Evolutionary conservation across 345 rosid species (phyloP).

Genomic region (Toxicodendron radicans): DNA sequence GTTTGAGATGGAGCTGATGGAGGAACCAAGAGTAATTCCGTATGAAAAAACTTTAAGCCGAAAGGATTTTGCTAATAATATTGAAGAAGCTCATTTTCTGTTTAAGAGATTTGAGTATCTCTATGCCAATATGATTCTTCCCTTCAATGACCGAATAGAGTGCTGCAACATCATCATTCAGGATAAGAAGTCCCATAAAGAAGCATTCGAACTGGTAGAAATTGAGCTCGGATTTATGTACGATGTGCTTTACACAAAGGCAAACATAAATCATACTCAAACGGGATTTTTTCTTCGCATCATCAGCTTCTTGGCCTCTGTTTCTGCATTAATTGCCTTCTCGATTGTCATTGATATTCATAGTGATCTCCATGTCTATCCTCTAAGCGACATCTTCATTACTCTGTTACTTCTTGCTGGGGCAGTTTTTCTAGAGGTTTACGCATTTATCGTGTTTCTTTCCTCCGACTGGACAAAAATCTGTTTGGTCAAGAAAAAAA

Average conservation of each 20-base stretch:
- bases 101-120: conserved; percentile 30
- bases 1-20: too few relatives aligned
- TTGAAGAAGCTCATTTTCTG: conserved; percentile 26
- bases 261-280: conserved; percentile 7
- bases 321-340: neutral
- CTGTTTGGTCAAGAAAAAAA: neutral
- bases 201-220: conserved; percentile 36
- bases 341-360: neutral
- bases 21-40: too few relatives aligned
- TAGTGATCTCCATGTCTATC: neutral
- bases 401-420: neutral
- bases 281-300: conserved; percentile 23
- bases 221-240: conserved; percentile 39
- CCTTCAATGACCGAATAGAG: conserved; percentile 22
- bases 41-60: too few relatives aligned
- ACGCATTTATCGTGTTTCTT: neutral
- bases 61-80: too few relatives aligned
- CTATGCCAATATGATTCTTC: conserved; percentile 29
- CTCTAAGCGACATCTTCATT: neutral
- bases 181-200: neutral
- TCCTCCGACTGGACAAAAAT: neutral
- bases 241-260: conserved; percentile 44
- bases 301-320: neutral
- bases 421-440: neutral
- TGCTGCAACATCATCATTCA: neutral